Percentiles rank a stretch among this genome's conserved stretches.
Evolutionary conservation across 1,284 basidiomycete species (phyloP).

Genomic region (Pisolithus thermaeus): DNA sequence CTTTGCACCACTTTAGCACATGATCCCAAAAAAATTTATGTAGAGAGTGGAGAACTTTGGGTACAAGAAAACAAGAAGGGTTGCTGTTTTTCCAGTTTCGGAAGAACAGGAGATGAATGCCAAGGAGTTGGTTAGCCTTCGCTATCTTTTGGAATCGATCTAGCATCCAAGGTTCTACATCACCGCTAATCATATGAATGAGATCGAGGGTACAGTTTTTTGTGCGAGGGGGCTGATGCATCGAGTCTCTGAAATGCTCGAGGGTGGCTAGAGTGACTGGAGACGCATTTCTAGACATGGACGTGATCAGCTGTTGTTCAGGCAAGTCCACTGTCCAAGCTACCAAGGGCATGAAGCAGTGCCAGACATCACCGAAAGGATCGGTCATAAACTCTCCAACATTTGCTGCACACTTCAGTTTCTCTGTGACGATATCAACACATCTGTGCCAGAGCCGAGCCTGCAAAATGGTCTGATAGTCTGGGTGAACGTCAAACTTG

Average conservation of each 20-base stretch:
- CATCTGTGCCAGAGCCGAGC: conserved; percentile 3
- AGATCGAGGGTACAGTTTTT: not conserved
- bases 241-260: not conserved
- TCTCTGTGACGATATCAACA: conserved; percentile 2
- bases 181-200: not conserved
- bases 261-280: not conserved
- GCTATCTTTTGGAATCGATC: not conserved
- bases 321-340: conserved; percentile 2
- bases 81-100: not conserved
- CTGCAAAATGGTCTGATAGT: conserved; percentile 1
- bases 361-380: not conserved
- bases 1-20: not conserved
- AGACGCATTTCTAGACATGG: not conserved
- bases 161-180: conserved; percentile 3
- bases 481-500: not conserved
- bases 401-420: not conserved
- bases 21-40: conserved; percentile 4
- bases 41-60: not conserved
- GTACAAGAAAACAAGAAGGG: conserved; percentile 1
- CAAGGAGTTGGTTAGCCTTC: not conserved
- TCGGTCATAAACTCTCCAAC: conserved; percentile 2
- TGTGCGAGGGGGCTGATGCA: not conserved
- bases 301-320: conserved; percentile 3
- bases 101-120: conserved; percentile 2
- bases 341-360: conserved; percentile 4